phyloP scores from a whole-genome alignment of 352 stramenopile genomes.

The Globisporangium spiculum region DNA sequence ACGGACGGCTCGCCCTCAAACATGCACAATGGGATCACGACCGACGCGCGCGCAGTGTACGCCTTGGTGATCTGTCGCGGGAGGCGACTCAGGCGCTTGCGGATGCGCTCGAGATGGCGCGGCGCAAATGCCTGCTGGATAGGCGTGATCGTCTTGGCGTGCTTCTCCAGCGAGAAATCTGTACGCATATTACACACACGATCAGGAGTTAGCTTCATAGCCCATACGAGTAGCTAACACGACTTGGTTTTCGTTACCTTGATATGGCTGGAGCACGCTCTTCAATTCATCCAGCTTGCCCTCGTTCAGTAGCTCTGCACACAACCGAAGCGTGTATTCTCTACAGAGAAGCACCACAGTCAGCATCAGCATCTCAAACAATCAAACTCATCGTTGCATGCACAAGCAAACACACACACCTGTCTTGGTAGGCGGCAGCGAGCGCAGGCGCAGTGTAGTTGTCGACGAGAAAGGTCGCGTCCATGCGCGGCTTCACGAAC shows the following conservation, averaged over 20 bases:
- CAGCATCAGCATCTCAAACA: neutral
- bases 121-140: constrained; percentile 76
- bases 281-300: constrained; percentile 73
- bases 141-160: constrained; percentile 39
- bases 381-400: neutral
- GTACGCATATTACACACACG: constrained; percentile 1
- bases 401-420: constrained; percentile 43
- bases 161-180: constrained; percentile 50
- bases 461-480: constrained; percentile 88
- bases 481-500: constrained; percentile 68
- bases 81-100: constrained; percentile 93
- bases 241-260: constrained; percentile 27
- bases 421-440: constrained; percentile 93
- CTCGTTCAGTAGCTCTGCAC: constrained; percentile 67
- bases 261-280: constrained; percentile 72
- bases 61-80: constrained; percentile 93
- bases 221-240: neutral
- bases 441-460: constrained; percentile 96
- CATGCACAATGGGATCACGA: constrained; percentile 97
- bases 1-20: constrained; percentile 93
- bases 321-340: constrained; percentile 79
- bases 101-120: constrained; percentile 90
- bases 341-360: constrained; percentile 17
- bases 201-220: neutral
- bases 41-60: constrained; percentile 88